Conservation (phyloP, 331 rosid genomes). For the Malus hybrid region DNA sequence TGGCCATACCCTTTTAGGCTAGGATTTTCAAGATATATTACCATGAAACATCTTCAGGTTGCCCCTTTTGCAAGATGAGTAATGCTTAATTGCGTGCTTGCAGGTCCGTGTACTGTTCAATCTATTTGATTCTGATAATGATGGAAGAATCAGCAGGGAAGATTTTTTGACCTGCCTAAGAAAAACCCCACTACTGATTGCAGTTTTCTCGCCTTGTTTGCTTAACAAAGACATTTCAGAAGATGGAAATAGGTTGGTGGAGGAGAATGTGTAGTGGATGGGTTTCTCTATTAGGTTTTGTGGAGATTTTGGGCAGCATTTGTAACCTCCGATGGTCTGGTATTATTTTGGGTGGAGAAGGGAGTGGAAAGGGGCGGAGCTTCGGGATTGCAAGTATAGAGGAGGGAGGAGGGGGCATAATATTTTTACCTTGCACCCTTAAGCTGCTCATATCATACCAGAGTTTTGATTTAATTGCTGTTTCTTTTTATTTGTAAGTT, state of each 20-base stretch:
- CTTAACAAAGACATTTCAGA: slow-evolving; percentile 22
- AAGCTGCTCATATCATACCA: slow-evolving; percentile 10
- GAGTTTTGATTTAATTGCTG: background rate
- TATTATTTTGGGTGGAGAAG: slow-evolving; percentile 9
- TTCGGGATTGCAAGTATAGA: slow-evolving; percentile 2
- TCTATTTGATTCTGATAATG: slow-evolving; percentile 44
- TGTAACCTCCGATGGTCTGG: slow-evolving; percentile 15
- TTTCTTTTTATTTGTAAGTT: background rate
- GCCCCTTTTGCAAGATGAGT: background rate
- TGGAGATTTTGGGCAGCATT: background rate
- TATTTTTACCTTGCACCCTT: slow-evolving; percentile 31
- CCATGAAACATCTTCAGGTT: background rate
- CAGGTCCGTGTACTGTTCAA: slow-evolving; percentile 49
- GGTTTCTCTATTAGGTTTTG: background rate
- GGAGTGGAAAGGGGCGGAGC: background rate
- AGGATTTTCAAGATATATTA: background rate
- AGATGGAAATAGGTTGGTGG: slow-evolving; percentile 20
- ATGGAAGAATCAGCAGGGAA: slow-evolving; percentile 58
- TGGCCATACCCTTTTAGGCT: background rate
- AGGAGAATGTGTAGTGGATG: slow-evolving; percentile 30
- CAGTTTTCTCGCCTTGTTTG: slow-evolving; percentile 55
- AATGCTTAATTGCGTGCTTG: background rate
- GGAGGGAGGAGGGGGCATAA: background rate
- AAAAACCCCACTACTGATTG: slow-evolving; percentile 74
- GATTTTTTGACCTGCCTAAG: slow-evolving; percentile 53